These are phyloP conservation scores for Andrographis paniculata DNA, from an alignment of 305 asterid species.

Conservation along the genomic window DNA sequence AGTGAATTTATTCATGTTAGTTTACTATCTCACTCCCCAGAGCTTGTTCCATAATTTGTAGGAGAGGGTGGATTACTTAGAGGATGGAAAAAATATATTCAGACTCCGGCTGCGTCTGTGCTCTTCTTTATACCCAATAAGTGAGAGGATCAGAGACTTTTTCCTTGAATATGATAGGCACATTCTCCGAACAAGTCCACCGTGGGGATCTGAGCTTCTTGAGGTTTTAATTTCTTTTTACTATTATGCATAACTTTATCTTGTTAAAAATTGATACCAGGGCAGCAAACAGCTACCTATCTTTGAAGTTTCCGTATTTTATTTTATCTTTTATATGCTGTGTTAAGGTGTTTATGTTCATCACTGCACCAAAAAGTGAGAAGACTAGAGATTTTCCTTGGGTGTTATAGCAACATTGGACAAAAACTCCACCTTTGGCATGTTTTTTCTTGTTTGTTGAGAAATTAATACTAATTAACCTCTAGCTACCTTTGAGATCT, in stretches of 20 bases:
- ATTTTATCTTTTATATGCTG: no score
- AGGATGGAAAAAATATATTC: conserved; percentile 89
- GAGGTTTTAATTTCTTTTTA: conserved; percentile 46
- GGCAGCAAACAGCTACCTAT: no score
- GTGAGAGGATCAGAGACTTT: conserved; percentile 98
- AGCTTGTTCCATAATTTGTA: conserved; percentile 25
- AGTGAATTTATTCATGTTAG: conserved; percentile 1
- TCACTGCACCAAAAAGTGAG: no score
- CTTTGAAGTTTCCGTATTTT: no score
- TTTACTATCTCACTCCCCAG: conserved; percentile 4
- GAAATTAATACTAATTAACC: conserved; percentile 16
- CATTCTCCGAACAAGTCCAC: conserved; percentile 97
- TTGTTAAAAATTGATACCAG: no score
- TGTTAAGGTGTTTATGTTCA: no score
- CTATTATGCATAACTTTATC: no score
- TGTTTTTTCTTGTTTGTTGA: conserved; percentile 1
- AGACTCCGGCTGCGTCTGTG: conserved; percentile 85
- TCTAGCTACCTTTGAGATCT: conserved; percentile 13
- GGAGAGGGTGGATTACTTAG: conserved; percentile 93
- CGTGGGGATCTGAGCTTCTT: conserved; percentile 99
- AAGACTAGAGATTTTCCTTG: no score
- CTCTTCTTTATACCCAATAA: conserved; percentile 86
- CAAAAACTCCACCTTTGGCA: no score
- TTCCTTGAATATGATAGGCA: conserved; percentile 97
- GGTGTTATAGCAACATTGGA: no score